Evolutionary conservation across 257 asterid species (phyloP).

Genomic region (Nicotiana attenuata): DNA sequence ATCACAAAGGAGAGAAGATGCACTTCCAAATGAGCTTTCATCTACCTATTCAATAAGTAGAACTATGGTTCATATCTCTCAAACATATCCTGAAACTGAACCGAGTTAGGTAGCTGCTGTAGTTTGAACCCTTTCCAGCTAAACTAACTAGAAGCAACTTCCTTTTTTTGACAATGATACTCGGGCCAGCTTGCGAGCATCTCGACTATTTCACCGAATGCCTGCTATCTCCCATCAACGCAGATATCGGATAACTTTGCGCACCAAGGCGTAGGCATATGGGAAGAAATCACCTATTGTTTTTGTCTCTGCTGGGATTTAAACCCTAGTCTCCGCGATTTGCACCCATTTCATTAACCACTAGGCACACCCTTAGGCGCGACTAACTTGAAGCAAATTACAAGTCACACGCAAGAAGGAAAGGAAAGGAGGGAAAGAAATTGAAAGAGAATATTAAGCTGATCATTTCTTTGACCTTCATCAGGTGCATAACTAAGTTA

Average conservation of each 20-base stretch:
- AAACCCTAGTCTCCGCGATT: not conserved
- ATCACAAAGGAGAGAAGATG: not conserved
- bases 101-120: not conserved
- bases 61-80: not conserved
- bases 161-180: not conserved
- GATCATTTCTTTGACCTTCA: not conserved
- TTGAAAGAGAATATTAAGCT: not conserved
- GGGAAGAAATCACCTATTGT: not conserved
- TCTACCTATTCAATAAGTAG: not conserved
- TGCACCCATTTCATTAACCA: not conserved
- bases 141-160: not conserved
- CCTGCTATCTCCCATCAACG: not conserved
- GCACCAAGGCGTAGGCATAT: not conserved
- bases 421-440: not conserved
- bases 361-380: not conserved
- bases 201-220: not conserved
- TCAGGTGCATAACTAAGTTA: not conserved
- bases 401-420: not conserved
- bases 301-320: not conserved
- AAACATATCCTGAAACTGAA: not conserved
- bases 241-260: not conserved
- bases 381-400: not conserved
- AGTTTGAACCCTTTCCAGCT: not conserved
- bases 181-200: not conserved
- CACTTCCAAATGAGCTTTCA: not conserved